Conservation (phyloP, 352 stramenopile species). For the Phytophthora citrophthora region DNA sequence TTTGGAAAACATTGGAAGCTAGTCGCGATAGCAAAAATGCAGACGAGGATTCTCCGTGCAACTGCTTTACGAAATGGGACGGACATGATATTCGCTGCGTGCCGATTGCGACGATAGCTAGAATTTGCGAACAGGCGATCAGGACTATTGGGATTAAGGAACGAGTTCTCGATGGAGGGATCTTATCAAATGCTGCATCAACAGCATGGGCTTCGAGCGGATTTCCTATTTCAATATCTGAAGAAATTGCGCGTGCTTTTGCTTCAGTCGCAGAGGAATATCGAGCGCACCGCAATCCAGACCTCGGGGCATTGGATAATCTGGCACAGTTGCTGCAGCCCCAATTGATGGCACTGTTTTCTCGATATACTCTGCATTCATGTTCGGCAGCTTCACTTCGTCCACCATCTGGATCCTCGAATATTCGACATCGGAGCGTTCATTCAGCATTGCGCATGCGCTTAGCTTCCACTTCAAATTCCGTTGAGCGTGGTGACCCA, state of each 20-base stretch:
- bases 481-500: constrained; percentile 9
- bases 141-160: constrained; percentile 55
- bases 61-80: constrained; percentile 51
- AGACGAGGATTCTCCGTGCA: constrained; percentile 27
- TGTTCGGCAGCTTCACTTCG: constrained; percentile 39
- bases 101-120: constrained; percentile 31
- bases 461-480: constrained; percentile 24
- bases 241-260: constrained; percentile 31
- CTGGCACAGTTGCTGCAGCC: constrained; percentile 50
- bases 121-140: constrained; percentile 43
- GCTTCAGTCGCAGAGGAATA: constrained; percentile 40
- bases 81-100: constrained; percentile 36
- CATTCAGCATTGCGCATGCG: constrained; percentile 73
- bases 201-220: constrained; percentile 32
- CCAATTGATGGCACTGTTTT: constrained; percentile 45
- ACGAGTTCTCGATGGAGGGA: constrained; percentile 45
- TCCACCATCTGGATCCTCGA: constrained; percentile 19
- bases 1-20: constrained; percentile 66
- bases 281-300: constrained; percentile 44
- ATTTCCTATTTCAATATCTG: constrained; percentile 23
- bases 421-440: constrained; percentile 55
- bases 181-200: constrained; percentile 46
- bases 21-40: constrained; percentile 1
- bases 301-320: constrained; percentile 46
- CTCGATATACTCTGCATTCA: constrained; percentile 42